Conservation (phyloP, 139 green algal species). For the Chlorella vulgaris region DNA sequence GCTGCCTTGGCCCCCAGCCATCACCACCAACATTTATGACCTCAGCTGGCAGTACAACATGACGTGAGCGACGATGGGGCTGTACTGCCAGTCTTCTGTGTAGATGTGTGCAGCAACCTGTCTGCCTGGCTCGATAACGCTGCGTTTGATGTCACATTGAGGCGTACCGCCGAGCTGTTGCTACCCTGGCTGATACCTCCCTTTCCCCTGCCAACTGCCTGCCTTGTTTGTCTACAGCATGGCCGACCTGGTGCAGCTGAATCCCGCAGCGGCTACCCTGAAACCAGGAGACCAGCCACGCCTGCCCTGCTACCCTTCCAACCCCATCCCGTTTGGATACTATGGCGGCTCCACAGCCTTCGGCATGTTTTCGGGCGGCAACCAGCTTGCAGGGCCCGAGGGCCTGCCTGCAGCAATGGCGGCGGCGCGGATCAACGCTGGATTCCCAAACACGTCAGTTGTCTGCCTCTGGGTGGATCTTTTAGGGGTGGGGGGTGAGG, state of each 20-base stretch:
- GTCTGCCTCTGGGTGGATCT: too few species aligned
- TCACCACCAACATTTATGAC: conserved; percentile 41
- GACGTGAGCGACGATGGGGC: background rate
- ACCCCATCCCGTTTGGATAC: background rate
- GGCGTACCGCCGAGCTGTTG: too few species aligned
- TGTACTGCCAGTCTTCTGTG: background rate
- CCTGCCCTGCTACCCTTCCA: conserved; percentile 37
- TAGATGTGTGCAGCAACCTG: background rate
- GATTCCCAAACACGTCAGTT: conserved; percentile 9
- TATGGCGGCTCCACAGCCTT: conserved; percentile 11
- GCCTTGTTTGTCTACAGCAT: background rate
- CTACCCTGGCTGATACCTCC: too few species aligned
- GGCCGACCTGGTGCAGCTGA: conserved; percentile 28
- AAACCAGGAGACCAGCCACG: background rate
- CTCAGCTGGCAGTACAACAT: conserved; percentile 35
- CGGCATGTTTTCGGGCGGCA: conserved; percentile 32
- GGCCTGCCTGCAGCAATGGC: conserved; percentile 35
- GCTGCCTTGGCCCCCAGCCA: conserved; percentile 5
- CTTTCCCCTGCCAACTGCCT: background rate
- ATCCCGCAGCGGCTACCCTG: background rate
- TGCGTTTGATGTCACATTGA: too few species aligned
- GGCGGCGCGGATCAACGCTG: conserved; percentile 10
- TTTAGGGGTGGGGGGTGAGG: too few species aligned
- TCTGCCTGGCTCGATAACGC: too few species aligned
- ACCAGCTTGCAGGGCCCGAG: conserved; percentile 23